A percentile compares a stretch with the other conserved stretches of the same genome.
These are phyloP conservation scores for Corylus avellana DNA, from an alignment of 306 rosid species.

Conservation along the genomic window DNA sequence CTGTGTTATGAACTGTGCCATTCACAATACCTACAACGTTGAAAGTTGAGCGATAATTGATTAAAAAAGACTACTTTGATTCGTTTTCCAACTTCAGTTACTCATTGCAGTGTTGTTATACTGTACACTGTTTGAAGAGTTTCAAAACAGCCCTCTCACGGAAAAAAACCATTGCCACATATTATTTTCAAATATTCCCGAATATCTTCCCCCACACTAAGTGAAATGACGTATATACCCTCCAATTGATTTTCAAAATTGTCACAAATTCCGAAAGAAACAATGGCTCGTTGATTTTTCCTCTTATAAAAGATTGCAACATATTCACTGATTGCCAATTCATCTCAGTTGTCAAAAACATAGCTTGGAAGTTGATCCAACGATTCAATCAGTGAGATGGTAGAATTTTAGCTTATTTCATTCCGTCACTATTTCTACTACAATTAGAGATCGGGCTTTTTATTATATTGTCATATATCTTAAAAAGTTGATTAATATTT, in stretches of 20 bases:
- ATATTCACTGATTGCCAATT: too few species aligned
- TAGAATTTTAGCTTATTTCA: too few species aligned
- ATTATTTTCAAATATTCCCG: neutral
- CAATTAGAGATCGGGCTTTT: too few species aligned
- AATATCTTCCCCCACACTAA: neutral
- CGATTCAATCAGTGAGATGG: too few species aligned
- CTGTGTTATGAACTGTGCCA: constrained; percentile 72
- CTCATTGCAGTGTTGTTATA: neutral
- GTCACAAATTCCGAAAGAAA: neutral
- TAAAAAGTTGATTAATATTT: too few species aligned
- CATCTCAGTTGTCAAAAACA: too few species aligned
- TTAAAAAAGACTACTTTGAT: neutral
- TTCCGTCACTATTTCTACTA: too few species aligned
- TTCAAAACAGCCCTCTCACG: neutral
- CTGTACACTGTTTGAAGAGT: neutral
- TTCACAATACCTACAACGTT: constrained; percentile 11
- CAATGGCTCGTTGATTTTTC: too few species aligned
- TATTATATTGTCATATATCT: too few species aligned
- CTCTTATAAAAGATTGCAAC: too few species aligned
- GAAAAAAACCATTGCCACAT: constrained; percentile 7
- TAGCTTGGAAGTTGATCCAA: too few species aligned
- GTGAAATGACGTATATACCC: neutral
- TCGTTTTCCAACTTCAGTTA: neutral
- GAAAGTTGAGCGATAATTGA: neutral
- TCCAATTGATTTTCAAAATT: too few species aligned